Conservation (phyloP, 345 rosid genomes). For the Eucalyptus coolabah region DNA sequence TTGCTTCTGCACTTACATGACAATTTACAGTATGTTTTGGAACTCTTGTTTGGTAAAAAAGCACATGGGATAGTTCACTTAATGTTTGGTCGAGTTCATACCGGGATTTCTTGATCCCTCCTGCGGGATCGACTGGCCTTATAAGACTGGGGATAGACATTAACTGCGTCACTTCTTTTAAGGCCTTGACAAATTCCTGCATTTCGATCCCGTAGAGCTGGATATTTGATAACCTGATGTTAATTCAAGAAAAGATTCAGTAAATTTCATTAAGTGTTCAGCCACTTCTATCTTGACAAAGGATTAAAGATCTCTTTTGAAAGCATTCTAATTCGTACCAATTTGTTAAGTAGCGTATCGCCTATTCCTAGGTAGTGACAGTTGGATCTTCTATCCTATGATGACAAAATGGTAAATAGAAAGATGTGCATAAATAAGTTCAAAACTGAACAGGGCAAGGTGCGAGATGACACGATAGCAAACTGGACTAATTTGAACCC, state of each 20-base stretch:
- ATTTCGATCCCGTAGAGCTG: conserved; percentile 4
- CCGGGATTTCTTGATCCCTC: neutral
- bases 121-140: neutral
- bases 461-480: neutral
- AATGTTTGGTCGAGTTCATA: neutral
- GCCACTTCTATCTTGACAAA: neutral
- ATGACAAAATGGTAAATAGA: neutral
- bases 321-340: neutral
- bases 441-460: neutral
- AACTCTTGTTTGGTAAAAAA: neutral
- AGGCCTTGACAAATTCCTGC: conserved; percentile 1
- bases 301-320: neutral
- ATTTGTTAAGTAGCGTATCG: neutral
- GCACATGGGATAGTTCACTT: neutral
- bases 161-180: neutral
- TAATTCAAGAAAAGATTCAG: neutral
- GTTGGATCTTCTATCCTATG: neutral
- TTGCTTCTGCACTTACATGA: neutral
- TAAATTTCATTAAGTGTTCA: neutral
- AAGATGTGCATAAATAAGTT: neutral
- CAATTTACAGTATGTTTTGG: neutral
- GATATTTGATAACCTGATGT: neutral
- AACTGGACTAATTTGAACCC: neutral
- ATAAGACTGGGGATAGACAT: neutral
- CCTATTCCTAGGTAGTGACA: neutral